Percentiles rank a stretch among this genome's conserved stretches.
phyloP scores from a whole-genome alignment of 2,329 filamentous ascomycete species.

The Talaromyces islandicus region DNA sequence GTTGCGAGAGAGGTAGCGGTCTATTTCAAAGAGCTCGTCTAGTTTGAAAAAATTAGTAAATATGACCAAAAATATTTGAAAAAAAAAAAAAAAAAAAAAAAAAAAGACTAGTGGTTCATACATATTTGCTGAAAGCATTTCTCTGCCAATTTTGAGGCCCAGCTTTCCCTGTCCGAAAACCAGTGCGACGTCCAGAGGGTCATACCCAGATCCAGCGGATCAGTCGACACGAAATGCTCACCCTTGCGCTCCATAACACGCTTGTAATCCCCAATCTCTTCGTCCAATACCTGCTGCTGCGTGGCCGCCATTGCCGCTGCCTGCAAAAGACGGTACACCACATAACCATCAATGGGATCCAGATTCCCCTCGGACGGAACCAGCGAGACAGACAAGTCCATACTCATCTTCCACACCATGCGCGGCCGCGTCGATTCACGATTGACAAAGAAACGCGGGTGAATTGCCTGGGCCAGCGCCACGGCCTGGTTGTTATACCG shows the following conservation, averaged over 20 bases:
- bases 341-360: constrained; percentile 51
- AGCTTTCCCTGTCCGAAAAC: constrained; percentile 40
- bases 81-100: no score
- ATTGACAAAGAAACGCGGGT: constrained; percentile 47
- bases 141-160: constrained; percentile 38
- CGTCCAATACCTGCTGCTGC: constrained; percentile 28
- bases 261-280: constrained; percentile 50
- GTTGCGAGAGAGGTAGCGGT: constrained; percentile 29
- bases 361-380: constrained; percentile 50
- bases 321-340: constrained; percentile 46
- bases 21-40: constrained; percentile 32
- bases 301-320: constrained; percentile 28
- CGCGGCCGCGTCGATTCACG: constrained; percentile 25
- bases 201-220: constrained; percentile 56
- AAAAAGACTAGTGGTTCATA: constrained; percentile 12
- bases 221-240: constrained; percentile 40
- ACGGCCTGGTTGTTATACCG: constrained; percentile 48
- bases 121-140: constrained; percentile 33
- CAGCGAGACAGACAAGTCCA: constrained; percentile 43
- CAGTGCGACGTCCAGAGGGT: constrained; percentile 53
- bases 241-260: constrained; percentile 43
- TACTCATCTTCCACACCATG: constrained; percentile 55
- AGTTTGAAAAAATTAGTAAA: background rate
- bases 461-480: constrained; percentile 47
- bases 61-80: background rate